Percentiles rank a stretch among this genome's conserved stretches.
phyloP scores from a whole-genome alignment of 2,329 filamentous ascomycete species.

The Aspergillus amoenus region DNA sequence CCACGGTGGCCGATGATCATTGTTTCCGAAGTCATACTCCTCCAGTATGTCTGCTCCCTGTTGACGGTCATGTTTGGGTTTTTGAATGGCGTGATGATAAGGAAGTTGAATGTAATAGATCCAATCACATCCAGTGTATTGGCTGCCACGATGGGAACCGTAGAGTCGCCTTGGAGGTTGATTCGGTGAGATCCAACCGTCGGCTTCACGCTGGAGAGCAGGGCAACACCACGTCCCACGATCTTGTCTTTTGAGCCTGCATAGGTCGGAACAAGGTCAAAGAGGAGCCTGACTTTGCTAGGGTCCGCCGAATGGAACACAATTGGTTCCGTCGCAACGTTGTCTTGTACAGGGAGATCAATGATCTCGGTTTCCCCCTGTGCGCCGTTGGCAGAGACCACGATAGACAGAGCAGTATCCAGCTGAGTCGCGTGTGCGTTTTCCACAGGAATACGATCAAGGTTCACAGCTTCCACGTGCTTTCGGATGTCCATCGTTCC shows the following conservation, averaged over 20 bases:
- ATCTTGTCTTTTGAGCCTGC: conserved; percentile 77
- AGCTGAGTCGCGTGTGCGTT: conserved; percentile 90
- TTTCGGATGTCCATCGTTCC: conserved; percentile 95
- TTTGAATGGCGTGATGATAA: conserved; percentile 89
- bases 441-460: conserved; percentile 83
- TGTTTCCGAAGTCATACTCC: conserved; percentile 74
- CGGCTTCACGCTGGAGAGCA: conserved; percentile 82
- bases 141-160: conserved; percentile 83
- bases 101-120: conserved; percentile 93
- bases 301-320: conserved; percentile 79
- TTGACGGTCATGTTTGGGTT: conserved; percentile 93
- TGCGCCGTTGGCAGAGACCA: conserved; percentile 82
- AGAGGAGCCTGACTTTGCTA: conserved; percentile 80
- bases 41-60: conserved; percentile 93
- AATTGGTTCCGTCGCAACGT: conserved; percentile 89
- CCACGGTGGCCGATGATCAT: conserved; percentile 76
- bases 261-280: conserved; percentile 95
- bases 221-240: conserved; percentile 82
- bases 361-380: conserved; percentile 84
- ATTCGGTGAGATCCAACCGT: conserved; percentile 82
- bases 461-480: conserved; percentile 72
- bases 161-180: conserved; percentile 87
- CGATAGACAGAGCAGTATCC: conserved; percentile 88
- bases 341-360: conserved; percentile 90
- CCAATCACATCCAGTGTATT: conserved; percentile 87